phyloP scores from a whole-genome alignment of 306 rosid genomes.

The Neltuma alba region DNA sequence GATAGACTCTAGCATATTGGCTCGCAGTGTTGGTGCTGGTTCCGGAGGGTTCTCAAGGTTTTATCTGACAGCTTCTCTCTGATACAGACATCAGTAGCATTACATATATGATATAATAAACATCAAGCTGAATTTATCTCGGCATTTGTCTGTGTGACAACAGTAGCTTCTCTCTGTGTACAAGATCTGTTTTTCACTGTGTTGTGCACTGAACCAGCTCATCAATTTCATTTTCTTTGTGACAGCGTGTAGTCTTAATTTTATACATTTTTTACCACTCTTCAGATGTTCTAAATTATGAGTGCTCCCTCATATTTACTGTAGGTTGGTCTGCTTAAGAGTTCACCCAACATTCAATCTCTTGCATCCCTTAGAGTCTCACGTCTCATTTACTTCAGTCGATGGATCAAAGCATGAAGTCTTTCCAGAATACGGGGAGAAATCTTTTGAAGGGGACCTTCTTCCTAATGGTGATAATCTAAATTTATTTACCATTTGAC shows the following conservation, averaged over 20 bases:
- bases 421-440: constrained; percentile 80
- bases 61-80: constrained; percentile 29
- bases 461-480: constrained; percentile 72
- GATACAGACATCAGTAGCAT: constrained; percentile 16
- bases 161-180: too few relatives aligned
- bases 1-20: constrained; percentile 77
- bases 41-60: constrained; percentile 98
- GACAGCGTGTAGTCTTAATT: not conserved
- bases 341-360: constrained; percentile 83
- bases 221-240: not conserved
- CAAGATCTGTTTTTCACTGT: not conserved
- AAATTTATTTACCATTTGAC: constrained; percentile 23
- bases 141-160: too few relatives aligned
- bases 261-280: not conserved
- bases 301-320: constrained; percentile 27
- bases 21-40: constrained; percentile 88
- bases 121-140: too few relatives aligned
- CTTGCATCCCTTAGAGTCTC: constrained; percentile 78
- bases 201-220: not conserved
- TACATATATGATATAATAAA: not conserved
- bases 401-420: constrained; percentile 82
- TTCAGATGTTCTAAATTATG: constrained; percentile 10
- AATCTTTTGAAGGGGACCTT: constrained; percentile 64
- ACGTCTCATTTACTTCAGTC: constrained; percentile 72
- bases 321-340: constrained; percentile 89